Percentiles rank a stretch among this genome's conserved stretches.
phyloP scores from a whole-genome alignment of 2,329 filamentous ascomycete genomes.

The Mycogone perniciosa region DNA sequence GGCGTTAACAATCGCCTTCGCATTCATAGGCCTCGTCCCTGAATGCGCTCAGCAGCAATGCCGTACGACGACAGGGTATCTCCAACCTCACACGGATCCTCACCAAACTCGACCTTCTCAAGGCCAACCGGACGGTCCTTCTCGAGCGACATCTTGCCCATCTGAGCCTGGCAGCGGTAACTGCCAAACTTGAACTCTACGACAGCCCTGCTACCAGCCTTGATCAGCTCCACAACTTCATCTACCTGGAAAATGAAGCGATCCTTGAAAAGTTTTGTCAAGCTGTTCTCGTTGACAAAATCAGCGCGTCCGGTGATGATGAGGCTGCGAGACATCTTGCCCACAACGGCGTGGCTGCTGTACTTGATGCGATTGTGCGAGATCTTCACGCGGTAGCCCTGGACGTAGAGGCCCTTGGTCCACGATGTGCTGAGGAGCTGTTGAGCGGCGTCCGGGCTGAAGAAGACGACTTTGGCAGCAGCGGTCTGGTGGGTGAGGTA shows the following conservation, averaged over 20 bases:
- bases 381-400: constrained; percentile 32
- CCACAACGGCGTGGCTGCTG: constrained; percentile 18
- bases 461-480: constrained; percentile 47
- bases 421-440: constrained; percentile 20
- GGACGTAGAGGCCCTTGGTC: constrained; percentile 30
- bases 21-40: constrained; percentile 25
- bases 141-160: constrained; percentile 36
- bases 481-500: constrained; percentile 28
- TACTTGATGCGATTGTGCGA: constrained; percentile 44
- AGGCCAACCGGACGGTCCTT: constrained; percentile 29
- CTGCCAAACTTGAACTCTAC: constrained; percentile 50
- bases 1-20: not conserved
- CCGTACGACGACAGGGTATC: constrained; percentile 26
- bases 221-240: constrained; percentile 28
- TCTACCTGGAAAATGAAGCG: constrained; percentile 45
- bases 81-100: constrained; percentile 33
- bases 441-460: constrained; percentile 34
- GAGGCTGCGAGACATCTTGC: constrained; percentile 40
- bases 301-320: constrained; percentile 39
- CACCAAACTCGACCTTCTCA: constrained; percentile 33
- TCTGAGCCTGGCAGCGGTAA: constrained; percentile 48
- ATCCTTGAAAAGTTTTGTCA: constrained; percentile 35
- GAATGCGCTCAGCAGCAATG: constrained; percentile 28
- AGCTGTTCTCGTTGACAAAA: constrained; percentile 37
- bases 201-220: constrained; percentile 22